Conservation (phyloP, 257 asterid genomes). For the Eucommia ulmoides region DNA sequence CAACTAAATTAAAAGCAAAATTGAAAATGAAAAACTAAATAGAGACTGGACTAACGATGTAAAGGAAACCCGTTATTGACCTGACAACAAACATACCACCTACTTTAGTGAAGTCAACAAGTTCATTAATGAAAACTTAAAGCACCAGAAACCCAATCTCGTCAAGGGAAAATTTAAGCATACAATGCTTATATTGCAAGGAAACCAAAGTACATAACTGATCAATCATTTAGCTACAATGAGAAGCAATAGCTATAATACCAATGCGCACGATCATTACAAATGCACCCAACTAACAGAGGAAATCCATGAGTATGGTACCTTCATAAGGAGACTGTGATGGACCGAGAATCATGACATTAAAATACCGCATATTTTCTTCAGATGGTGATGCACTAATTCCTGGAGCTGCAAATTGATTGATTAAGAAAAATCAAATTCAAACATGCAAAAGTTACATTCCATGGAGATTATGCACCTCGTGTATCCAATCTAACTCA, state of each 20-base stretch:
- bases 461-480: too few relatives aligned
- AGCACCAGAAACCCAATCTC: too few relatives aligned
- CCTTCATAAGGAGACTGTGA: slow-evolving; percentile 99
- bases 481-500: neutral
- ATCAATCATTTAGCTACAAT: neutral
- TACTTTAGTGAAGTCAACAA: too few relatives aligned
- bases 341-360: slow-evolving; percentile 99
- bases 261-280: neutral
- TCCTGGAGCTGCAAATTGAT: slow-evolving; percentile 88
- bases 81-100: too few relatives aligned
- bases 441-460: too few relatives aligned
- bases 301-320: too few relatives aligned
- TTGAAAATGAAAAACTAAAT: too few relatives aligned
- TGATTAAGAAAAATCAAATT: slow-evolving; percentile 9
- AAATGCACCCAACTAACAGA: neutral
- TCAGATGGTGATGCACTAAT: slow-evolving; percentile 99
- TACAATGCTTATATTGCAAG: neutral
- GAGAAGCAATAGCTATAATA: neutral
- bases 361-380: slow-evolving; percentile 94
- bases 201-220: neutral
- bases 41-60: neutral
- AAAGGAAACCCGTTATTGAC: neutral
- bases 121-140: too few relatives aligned
- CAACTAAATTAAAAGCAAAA: too few relatives aligned
- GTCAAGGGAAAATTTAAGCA: neutral